Evolutionary conservation across 139 green algal species (phyloP).

Genomic region (Micractinium sp.): DNA sequence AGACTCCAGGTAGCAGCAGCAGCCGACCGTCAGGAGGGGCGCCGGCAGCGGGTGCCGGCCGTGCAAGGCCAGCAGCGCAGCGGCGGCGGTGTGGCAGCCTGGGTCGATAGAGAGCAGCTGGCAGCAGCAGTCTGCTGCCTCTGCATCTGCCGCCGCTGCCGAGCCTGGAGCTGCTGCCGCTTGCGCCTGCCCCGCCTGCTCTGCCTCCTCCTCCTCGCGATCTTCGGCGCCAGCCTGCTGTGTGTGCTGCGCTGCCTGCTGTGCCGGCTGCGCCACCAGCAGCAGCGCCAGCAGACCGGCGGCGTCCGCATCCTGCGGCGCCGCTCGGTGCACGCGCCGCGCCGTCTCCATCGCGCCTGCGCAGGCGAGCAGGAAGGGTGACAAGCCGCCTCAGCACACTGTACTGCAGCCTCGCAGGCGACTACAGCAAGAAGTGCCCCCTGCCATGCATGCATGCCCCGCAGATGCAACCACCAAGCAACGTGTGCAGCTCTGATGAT

Average conservation of each 20-base stretch:
- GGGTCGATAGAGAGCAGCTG: conserved; percentile 4
- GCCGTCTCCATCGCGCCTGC: neutral
- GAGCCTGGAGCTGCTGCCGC: neutral
- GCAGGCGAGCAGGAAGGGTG: neutral
- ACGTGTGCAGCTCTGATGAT: neutral
- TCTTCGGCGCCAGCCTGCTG: neutral
- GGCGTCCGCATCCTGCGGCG: neutral
- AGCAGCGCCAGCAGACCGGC: neutral
- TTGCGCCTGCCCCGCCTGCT: neutral
- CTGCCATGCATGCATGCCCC: no score
- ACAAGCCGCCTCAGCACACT: no score
- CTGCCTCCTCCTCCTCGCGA: neutral
- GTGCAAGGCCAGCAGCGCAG: conserved; percentile 2
- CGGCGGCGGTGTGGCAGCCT: neutral
- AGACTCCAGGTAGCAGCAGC: neutral
- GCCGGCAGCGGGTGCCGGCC: neutral
- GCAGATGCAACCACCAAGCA: no score
- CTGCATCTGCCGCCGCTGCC: neutral
- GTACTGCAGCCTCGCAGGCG: no score
- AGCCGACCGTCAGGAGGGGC: neutral
- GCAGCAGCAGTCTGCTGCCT: neutral
- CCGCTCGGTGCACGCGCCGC: neutral
- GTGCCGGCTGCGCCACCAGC: neutral
- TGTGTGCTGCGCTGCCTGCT: neutral
- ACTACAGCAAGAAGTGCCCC: no score